Evolutionary conservation across 306 rosid species (phyloP), one percentile per base, ranked within the genome.

Genomic region (Malus asiatica): DNA sequence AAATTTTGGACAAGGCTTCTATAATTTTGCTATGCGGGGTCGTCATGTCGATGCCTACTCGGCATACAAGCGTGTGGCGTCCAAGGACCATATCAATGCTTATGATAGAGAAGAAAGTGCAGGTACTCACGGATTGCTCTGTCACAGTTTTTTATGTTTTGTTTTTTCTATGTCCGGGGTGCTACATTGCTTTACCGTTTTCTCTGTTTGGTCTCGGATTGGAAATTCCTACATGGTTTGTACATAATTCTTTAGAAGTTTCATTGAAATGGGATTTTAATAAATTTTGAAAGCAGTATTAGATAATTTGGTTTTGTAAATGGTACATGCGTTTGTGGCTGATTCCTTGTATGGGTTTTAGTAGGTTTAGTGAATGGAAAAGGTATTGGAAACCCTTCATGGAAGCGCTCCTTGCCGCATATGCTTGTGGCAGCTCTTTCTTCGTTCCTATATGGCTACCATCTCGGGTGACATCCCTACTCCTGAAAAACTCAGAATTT

Each of bases 401-500:
- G 96, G 92, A 81, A 53, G 71, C 90, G 80, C 32, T 86, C 96
- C 53, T 77, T 90, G 70, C 83, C 89, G 35, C 96, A 92, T 84
- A 82, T 87, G 57, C 68, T 90, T 67, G 93, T 87, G 68, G 97
- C 97, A 38, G 76, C 85, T 8, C 8, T 92, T 70, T 90, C 96
- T 78, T 88, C 97, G 12, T 87, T 92, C 88, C 80, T 90, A 82
- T 92, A 83, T 74, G 97, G 97, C 75, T 92, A 90, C 85, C 97
- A 92, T 86, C 83, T 90, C 51, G 97, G 96, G 96, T 90, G 72
- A 46, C 76, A 77, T 76, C 73, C 68, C 73, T 51, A 66, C 51
- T 70, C 32, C 59, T 78, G 67, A 81, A 71, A 68, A 71, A 68
- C 75, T 75, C 67, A 62, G 14, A 66, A 59, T 77, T 63, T 55